Evolutionary conservation across 2,329 filamentous ascomycete genomes (phyloP).

Genomic region (Trichoderma harzianum): DNA sequence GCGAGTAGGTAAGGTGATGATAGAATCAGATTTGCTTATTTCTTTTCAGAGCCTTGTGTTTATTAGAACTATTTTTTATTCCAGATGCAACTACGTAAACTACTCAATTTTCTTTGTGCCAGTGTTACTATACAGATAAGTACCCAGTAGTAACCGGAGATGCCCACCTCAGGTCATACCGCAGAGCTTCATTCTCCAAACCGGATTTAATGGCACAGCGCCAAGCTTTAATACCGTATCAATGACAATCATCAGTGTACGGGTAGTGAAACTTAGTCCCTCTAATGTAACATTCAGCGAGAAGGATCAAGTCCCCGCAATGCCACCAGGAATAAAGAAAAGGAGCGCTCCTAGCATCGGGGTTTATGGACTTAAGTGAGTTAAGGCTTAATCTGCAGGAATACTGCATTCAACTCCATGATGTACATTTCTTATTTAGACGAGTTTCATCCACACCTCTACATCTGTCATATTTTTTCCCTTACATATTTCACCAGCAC

Average conservation of each 20-base stretch:
- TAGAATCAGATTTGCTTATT: no score
- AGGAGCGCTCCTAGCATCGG: not conserved
- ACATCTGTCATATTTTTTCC: not conserved
- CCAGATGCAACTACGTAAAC: not conserved
- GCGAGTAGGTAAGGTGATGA: no score
- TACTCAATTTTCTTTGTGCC: not conserved
- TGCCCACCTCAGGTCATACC: not conserved
- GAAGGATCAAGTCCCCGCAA: not conserved
- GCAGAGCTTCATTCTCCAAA: not conserved
- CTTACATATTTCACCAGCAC: not conserved
- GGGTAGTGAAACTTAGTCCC: not conserved
- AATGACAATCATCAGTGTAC: not conserved
- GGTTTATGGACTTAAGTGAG: not conserved
- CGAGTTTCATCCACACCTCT: not conserved
- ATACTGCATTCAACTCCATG: not conserved
- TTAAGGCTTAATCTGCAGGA: not conserved
- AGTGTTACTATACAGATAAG: no score
- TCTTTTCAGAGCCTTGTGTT: not conserved
- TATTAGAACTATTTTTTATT: not conserved
- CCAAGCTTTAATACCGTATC: not conserved
- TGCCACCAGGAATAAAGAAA: not conserved
- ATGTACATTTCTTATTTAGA: not conserved
- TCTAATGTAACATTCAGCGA: not conserved
- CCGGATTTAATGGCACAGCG: not conserved
- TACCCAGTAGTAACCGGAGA: not conserved